These are phyloP conservation scores for Agrocybe chaxingu DNA, from an alignment of 768 basidiomycete genomes.

Conservation along the genomic window DNA sequence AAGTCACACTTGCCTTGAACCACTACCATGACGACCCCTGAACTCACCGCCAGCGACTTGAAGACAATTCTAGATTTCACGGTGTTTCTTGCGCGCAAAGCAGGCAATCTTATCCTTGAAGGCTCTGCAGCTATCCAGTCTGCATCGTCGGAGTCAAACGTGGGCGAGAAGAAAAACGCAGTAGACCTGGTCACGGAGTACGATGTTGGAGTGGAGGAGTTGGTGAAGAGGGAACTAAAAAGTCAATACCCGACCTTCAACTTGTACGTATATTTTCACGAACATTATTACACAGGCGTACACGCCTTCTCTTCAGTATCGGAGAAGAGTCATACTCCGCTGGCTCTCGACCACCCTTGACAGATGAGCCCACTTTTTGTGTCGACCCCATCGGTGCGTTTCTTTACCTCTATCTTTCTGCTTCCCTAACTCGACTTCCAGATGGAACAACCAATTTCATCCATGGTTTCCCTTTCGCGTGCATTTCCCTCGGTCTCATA, in stretches of 20 bases:
- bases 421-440: constrained; percentile 19
- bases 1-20: background rate
- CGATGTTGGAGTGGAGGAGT: constrained; percentile 86
- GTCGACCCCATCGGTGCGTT: constrained; percentile 87
- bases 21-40: constrained; percentile 22
- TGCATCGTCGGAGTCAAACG: constrained; percentile 40
- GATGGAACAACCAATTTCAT: constrained; percentile 90
- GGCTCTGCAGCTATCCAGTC: constrained; percentile 73
- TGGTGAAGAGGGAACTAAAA: constrained; percentile 69
- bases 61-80: constrained; percentile 66
- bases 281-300: background rate
- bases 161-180: constrained; percentile 88
- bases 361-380: constrained; percentile 91
- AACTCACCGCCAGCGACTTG: constrained; percentile 48
- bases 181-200: constrained; percentile 96
- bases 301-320: constrained; percentile 48
- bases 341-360: constrained; percentile 65
- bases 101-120: constrained; percentile 73
- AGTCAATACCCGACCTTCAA: constrained; percentile 69
- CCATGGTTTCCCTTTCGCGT: constrained; percentile 83
- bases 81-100: constrained; percentile 64
- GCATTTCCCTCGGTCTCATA: constrained; percentile 89
- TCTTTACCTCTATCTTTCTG: background rate
- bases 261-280: constrained; percentile 60
- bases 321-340: constrained; percentile 92